phyloP scores from a whole-genome alignment of 164 flowering plant species.

The Umbellularia californica region DNA sequence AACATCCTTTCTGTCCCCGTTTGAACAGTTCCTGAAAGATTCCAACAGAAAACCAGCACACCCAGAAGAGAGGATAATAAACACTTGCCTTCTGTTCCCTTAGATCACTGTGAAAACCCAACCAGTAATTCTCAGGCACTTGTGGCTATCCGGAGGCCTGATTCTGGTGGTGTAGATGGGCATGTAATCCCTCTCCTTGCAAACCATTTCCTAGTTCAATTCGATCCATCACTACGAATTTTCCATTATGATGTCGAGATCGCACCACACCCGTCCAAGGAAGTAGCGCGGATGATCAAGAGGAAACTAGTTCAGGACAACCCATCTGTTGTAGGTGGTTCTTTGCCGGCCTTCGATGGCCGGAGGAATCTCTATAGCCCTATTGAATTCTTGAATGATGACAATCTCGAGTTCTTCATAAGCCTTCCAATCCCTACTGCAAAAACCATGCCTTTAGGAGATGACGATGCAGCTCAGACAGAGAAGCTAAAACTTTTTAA shows the following conservation, averaged over 20 bases:
- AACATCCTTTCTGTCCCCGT: slow-evolving; percentile 4
- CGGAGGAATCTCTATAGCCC: slow-evolving; percentile 75
- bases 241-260: slow-evolving; percentile 88
- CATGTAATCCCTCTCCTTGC: slow-evolving; percentile 68
- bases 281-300: slow-evolving; percentile 70
- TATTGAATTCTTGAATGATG: slow-evolving; percentile 50
- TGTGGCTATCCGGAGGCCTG: slow-evolving; percentile 70
- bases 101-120: not conserved
- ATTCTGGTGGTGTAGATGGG: slow-evolving; percentile 81
- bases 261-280: slow-evolving; percentile 78
- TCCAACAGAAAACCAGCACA: slow-evolving; percentile 20
- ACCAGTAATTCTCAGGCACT: slow-evolving; percentile 21
- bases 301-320: slow-evolving; percentile 63
- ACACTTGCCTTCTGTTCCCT: slow-evolving; percentile 10
- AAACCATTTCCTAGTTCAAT: slow-evolving; percentile 80
- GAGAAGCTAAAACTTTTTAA: slow-evolving; percentile 50
- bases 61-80: slow-evolving; percentile 17
- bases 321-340: slow-evolving; percentile 41
- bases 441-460: slow-evolving; percentile 23
- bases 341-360: slow-evolving; percentile 83
- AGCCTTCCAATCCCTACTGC: slow-evolving; percentile 56
- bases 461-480: slow-evolving; percentile 22
- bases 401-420: slow-evolving; percentile 64
- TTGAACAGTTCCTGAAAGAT: slow-evolving; percentile 25
- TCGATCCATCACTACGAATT: slow-evolving; percentile 49